These are phyloP conservation scores for Microcyclosporella mali DNA, from an alignment of 2,329 filamentous ascomycete genomes.

Conservation along the genomic window DNA sequence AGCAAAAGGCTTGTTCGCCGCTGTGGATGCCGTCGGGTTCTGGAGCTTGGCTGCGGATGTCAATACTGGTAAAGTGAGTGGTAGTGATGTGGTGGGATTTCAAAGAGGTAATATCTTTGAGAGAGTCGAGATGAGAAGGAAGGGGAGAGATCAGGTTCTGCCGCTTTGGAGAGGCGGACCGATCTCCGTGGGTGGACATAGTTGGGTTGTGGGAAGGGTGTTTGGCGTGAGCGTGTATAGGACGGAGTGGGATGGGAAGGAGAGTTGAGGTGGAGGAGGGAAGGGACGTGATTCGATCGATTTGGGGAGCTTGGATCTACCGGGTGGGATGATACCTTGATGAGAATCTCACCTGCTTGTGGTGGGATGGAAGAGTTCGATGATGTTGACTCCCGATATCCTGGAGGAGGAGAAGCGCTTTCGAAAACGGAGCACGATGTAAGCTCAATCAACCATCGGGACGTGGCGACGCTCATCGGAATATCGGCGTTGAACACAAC, in stretches of 20 bases:
- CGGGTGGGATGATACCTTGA: no score
- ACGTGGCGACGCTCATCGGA: no score
- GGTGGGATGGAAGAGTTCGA: no score
- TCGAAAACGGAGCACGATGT: no score
- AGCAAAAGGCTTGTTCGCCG: conserved; percentile 19
- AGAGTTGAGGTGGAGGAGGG: background rate
- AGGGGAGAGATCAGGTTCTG: conserved; percentile 27
- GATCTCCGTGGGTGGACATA: conserved; percentile 29
- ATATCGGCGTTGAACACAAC: no score
- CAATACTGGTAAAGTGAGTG: conserved; percentile 26
- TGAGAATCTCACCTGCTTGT: no score
- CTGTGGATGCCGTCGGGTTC: conserved; percentile 28
- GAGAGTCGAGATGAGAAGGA: conserved; percentile 17
- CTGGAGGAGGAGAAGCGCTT: no score
- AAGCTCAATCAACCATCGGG: no score
- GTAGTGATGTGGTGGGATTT: conserved; percentile 30
- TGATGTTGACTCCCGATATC: no score
- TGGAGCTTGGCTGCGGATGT: conserved; percentile 31
- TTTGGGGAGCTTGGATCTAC: background rate
- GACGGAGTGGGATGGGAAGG: conserved; percentile 19
- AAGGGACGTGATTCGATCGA: no score
- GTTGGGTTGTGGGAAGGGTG: conserved; percentile 29
- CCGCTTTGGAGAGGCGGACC: conserved; percentile 33
- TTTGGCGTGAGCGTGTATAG: conserved; percentile 31
- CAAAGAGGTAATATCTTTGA: conserved; percentile 26